Evolutionary conservation across 2,329 filamentous ascomycete genomes (phyloP), one percentile per base, ranked within the genome.

Genomic region (Neofusicoccum sp.): DNA sequence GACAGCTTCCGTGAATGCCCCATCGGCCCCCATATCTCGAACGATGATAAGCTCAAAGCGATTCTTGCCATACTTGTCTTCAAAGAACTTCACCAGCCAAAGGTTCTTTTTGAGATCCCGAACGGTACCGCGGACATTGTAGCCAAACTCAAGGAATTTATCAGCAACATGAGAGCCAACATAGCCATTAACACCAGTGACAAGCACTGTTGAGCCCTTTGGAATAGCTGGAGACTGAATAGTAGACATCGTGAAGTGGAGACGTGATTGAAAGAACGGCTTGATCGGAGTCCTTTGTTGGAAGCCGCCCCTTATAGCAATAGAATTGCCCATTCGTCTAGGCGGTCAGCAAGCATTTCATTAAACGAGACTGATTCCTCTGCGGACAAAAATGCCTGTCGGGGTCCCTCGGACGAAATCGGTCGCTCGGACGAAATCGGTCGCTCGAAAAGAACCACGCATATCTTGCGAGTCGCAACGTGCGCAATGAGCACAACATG

Each of bases 141-240:
- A 77, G 6, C 71, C 74, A 39, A 54, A 62, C 33, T 64, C 47
- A 4, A 77, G 66, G 1, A 75, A 61, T 49, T 74, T 70, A 39
- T 76, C 71, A 1, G 64, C 70, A 2, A 76, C 50, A 56, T 76
- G 70, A 28, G 69, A 71, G 14, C 71, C 75, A 22, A 77, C 71
- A 22, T 74, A 66, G 11, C 75, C 74, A 63, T 73, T 76, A 6
- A 68, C 71, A 6, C 74, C 75, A 0, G 75, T 77, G 3, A 77
- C 71, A 8, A 77, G 68, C 31, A 77, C 63, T 28, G 64, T 54
- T 12, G 69, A 66, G 36, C 69, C 71, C 4, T 71, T 56, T 14
- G 67, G 66, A 6, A 67, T 47, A 22, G 45, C 45, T 9, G 60
- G 64, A 5, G 28, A 16, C 12, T 50, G 31, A 22, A 61, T 29